Evolutionary conservation across 768 basidiomycete species (phyloP).

Genomic region (Tricholoma furcatifolium): DNA sequence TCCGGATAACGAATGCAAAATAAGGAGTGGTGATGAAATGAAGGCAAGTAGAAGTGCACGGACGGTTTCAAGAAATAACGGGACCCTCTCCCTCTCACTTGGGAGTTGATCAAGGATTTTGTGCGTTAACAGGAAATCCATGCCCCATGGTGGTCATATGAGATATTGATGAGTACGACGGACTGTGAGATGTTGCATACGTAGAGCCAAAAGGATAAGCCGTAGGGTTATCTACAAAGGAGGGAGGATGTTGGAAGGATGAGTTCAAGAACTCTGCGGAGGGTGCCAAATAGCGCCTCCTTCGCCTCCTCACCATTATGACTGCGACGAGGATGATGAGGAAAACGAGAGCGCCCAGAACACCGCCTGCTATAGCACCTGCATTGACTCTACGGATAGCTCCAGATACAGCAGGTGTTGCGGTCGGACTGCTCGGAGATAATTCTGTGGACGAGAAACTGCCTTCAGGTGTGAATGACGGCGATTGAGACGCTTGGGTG

Average conservation of each 20-base stretch:
- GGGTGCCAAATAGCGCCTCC: slow-evolving; percentile 45
- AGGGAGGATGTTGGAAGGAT: slow-evolving; percentile 5
- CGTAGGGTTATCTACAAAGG: neutral
- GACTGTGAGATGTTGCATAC: neutral
- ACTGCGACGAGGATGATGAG: slow-evolving; percentile 32
- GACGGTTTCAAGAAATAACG: too few relatives aligned
- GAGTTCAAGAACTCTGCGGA: slow-evolving; percentile 53
- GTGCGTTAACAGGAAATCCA: neutral
- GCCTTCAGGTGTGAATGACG: neutral
- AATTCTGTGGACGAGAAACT: neutral
- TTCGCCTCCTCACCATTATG: slow-evolving; percentile 41
- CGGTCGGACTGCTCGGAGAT: neutral
- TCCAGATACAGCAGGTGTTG: slow-evolving; percentile 8
- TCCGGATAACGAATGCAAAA: too few relatives aligned
- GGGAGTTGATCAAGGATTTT: neutral
- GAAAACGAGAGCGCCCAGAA: slow-evolving; percentile 47
- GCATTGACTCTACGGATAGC: slow-evolving; percentile 22
- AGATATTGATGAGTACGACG: neutral
- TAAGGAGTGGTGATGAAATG: too few relatives aligned
- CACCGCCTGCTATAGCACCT: slow-evolving; percentile 53
- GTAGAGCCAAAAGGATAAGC: slow-evolving; percentile 4
- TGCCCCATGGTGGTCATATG: neutral
- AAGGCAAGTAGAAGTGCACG: too few relatives aligned
- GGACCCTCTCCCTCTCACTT: too few relatives aligned
- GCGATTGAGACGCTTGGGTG: neutral